Percentiles rank a stretch among this genome's conserved stretches.
These are phyloP conservation scores for Erodium trifolium DNA, from an alignment of 441 rosid genomes.

Conservation along the genomic window DNA sequence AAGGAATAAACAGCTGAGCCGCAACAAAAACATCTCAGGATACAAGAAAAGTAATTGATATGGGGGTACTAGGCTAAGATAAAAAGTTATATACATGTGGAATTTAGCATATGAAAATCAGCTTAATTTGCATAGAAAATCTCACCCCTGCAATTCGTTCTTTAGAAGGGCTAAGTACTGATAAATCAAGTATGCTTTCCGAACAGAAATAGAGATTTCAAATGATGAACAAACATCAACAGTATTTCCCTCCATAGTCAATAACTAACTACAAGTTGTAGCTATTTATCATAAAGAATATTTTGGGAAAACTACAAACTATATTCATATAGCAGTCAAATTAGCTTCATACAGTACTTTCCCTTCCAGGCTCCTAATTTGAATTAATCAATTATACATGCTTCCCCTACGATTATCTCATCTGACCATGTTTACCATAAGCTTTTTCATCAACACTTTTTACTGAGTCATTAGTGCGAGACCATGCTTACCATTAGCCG, in stretches of 20 bases:
- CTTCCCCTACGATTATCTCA: neutral
- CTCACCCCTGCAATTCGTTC: neutral
- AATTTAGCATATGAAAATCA: neutral
- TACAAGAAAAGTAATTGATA: neutral
- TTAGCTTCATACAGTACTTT: neutral
- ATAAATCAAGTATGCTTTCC: neutral
- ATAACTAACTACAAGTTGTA: neutral
- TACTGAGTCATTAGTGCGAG: too few relatives aligned
- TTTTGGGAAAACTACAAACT: neutral
- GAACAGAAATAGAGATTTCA: neutral
- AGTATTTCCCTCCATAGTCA: too few relatives aligned
- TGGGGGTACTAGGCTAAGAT: neutral
- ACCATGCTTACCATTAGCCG: neutral
- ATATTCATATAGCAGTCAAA: neutral
- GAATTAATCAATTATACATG: neutral
- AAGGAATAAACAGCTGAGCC: too few relatives aligned
- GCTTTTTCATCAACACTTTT: neutral
- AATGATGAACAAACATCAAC: too few relatives aligned
- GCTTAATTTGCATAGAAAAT: neutral
- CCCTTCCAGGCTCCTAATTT: neutral
- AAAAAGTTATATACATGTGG: neutral
- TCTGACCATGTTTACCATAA: neutral
- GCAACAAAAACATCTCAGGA: too few relatives aligned
- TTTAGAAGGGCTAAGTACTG: neutral
- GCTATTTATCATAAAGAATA: neutral